These are phyloP conservation scores for Elymus sibiricus DNA, from an alignment of 176 grass and related monocot genomes.

Conservation along the genomic window DNA sequence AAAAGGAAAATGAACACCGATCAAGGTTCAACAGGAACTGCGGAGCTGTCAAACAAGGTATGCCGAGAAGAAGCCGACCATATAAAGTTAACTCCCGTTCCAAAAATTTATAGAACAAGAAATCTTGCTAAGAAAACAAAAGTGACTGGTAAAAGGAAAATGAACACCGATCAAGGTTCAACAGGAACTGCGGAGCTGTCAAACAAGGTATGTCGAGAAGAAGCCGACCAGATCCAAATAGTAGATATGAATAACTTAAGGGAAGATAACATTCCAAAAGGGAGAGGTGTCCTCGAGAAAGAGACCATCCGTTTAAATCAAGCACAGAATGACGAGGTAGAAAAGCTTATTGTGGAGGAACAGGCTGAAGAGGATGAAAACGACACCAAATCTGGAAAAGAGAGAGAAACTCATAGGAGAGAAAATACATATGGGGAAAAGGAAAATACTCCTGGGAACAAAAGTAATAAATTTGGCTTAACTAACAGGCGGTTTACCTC, in stretches of 20 bases:
- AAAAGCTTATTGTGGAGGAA: not conserved
- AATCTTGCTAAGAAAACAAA: conserved; percentile 32
- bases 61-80: not conserved
- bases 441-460: not conserved
- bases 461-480: not conserved
- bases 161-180: not conserved
- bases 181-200: not conserved
- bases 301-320: not conserved
- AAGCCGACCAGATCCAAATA: not conserved
- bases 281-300: not conserved
- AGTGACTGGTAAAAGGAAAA: conserved; percentile 6
- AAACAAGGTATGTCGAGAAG: not conserved
- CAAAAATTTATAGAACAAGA: not conserved
- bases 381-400: not conserved
- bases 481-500: not conserved
- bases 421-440: conserved; percentile 18
- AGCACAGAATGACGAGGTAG: not conserved
- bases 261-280: not conserved
- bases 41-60: not conserved
- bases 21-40: not conserved
- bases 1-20: not conserved
- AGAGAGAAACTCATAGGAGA: not conserved
- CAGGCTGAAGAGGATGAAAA: conserved; percentile 5
- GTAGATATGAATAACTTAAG: not conserved
- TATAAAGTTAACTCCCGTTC: no score